Evolutionary conservation across 1,284 basidiomycete genomes (phyloP).

Genomic region (Vanrija sp.): DNA sequence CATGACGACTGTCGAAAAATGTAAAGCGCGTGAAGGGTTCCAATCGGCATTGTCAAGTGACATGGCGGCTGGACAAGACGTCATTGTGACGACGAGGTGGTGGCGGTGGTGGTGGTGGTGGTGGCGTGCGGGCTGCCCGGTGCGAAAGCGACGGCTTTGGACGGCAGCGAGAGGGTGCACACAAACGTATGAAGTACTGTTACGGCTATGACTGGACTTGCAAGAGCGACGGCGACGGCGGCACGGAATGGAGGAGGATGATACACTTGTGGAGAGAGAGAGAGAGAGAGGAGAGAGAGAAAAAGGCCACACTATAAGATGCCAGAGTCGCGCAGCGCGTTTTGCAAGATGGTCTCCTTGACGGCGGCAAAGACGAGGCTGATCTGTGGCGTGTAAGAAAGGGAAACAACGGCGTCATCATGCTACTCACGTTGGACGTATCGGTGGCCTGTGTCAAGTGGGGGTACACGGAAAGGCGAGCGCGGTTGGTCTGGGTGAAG

Average conservation of each 20-base stretch:
- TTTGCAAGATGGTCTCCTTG: slow-evolving; percentile 92
- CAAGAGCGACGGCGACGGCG: too few relatives aligned
- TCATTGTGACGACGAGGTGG: too few relatives aligned
- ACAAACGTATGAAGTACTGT: too few relatives aligned
- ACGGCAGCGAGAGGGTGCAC: too few relatives aligned
- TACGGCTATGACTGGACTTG: too few relatives aligned
- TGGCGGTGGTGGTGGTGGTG: neutral
- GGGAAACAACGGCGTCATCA: too few relatives aligned
- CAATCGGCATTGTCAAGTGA: too few relatives aligned
- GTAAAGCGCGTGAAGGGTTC: too few relatives aligned
- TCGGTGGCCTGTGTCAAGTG: slow-evolving; percentile 65
- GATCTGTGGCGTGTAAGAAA: slow-evolving; percentile 49
- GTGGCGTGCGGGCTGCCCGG: neutral
- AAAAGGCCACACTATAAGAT: slow-evolving; percentile 35
- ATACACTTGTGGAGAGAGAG: neutral
- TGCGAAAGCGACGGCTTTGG: too few relatives aligned
- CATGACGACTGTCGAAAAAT: too few relatives aligned
- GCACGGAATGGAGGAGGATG: neutral
- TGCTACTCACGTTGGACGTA: slow-evolving; percentile 60
- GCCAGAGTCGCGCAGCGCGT: slow-evolving; percentile 47
- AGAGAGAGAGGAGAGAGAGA: neutral
- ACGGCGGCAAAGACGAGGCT: slow-evolving; percentile 92
- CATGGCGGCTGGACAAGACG: too few relatives aligned
- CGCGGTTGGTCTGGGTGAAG: slow-evolving; percentile 92
- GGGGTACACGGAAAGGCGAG: slow-evolving; percentile 81